A percentile compares a stretch with the other conserved stretches of the same genome.
Conservation (phyloP, 1,284 basidiomycete species). For the Ceratobasidium sp. region DNA sequence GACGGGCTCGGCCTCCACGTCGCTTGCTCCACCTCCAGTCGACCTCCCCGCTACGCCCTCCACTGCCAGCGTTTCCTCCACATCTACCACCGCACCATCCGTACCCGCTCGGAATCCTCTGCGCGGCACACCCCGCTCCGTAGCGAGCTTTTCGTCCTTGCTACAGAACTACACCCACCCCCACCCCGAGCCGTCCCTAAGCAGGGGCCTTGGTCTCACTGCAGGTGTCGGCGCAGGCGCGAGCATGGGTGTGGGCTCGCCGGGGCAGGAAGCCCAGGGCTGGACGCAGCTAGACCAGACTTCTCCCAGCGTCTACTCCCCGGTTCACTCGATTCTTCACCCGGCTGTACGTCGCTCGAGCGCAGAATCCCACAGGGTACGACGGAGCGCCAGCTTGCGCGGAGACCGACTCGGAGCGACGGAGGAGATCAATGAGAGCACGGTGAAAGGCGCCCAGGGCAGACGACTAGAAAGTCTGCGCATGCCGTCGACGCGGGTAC, state of each 20-base stretch:
- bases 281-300: slow-evolving; percentile 7
- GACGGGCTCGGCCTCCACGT: neutral
- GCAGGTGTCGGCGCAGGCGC: neutral
- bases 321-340: slow-evolving; percentile 7
- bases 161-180: neutral
- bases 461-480: neutral
- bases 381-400: slow-evolving; percentile 35
- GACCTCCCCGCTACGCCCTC: slow-evolving; percentile 1
- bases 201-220: neutral
- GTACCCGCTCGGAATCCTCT: slow-evolving; percentile 28
- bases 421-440: neutral
- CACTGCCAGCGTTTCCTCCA: slow-evolving; percentile 1
- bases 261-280: neutral
- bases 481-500: slow-evolving; percentile 17
- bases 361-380: slow-evolving; percentile 10
- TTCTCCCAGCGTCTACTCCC: slow-evolving; percentile 24
- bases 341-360: slow-evolving; percentile 3
- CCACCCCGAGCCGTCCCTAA: neutral
- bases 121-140: slow-evolving; percentile 34
- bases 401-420: neutral
- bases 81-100: slow-evolving; percentile 12
- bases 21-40: neutral
- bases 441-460: neutral
- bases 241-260: neutral
- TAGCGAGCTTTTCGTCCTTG: slow-evolving; percentile 25